A percentile compares a stretch with the other conserved stretches of the same genome.
Conservation (phyloP, 768 basidiomycete species). For the Naganishia vishniacii region DNA sequence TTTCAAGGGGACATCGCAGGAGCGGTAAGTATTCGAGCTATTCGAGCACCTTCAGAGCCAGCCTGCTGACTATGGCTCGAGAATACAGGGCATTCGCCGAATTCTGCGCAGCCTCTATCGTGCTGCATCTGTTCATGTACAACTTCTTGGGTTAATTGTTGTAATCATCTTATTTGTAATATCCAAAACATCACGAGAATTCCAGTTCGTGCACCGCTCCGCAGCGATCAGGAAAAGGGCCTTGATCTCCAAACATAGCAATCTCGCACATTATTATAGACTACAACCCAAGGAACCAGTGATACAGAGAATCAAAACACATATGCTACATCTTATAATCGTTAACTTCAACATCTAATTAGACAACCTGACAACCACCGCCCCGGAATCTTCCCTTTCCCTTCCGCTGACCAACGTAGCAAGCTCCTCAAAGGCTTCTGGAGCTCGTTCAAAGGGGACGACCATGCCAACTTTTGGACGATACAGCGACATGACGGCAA, state of each 20-base stretch:
- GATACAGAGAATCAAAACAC: not conserved
- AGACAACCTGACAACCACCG: conserved; percentile 33
- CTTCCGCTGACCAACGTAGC: conserved; percentile 17
- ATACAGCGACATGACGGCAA: conserved; percentile 37
- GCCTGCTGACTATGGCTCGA: not conserved
- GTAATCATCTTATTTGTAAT: too few species aligned
- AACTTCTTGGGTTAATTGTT: conserved; percentile 81
- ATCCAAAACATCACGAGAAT: too few species aligned
- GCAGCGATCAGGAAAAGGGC: too few species aligned
- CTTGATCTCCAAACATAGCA: too few species aligned
- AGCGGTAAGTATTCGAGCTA: conserved; percentile 58
- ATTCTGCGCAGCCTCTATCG: conserved; percentile 87
- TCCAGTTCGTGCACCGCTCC: too few species aligned
- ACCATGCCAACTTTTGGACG: conserved; percentile 34
- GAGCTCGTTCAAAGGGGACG: conserved; percentile 40
- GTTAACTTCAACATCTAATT: conserved; percentile 29
- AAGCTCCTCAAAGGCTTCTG: conserved; percentile 37
- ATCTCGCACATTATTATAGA: too few species aligned
- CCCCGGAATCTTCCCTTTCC: conserved; percentile 25
- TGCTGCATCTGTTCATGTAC: conserved; percentile 96
- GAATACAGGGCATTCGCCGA: conserved; percentile 83
- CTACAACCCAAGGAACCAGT: not conserved
- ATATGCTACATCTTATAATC: conserved; percentile 5
- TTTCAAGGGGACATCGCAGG: conserved; percentile 88
- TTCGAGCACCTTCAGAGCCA: too few species aligned